A percentile compares a stretch with the other conserved stretches of the same genome.
Evolutionary conservation across 345 rosid species (phyloP).

Genomic region (Tarenaya hassleriana): DNA sequence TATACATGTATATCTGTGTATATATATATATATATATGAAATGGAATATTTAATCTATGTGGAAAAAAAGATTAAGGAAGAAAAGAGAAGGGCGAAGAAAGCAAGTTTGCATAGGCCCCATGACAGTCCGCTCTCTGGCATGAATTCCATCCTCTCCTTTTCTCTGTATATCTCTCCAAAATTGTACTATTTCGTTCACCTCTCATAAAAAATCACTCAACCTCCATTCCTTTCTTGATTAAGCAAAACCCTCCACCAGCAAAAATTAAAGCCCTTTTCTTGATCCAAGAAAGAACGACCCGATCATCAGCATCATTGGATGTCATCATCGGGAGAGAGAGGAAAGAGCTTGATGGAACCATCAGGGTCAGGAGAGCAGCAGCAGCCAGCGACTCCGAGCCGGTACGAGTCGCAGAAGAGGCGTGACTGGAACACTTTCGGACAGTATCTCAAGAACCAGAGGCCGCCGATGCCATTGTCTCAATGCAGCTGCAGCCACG

Average conservation of each 20-base stretch:
- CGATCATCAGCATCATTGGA: slow-evolving; percentile 17
- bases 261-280: slow-evolving; percentile 14
- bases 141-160: slow-evolving; percentile 26
- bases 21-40: too few species aligned
- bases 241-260: slow-evolving; percentile 19
- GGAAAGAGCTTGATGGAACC: slow-evolving; percentile 27
- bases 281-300: slow-evolving; percentile 13
- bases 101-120: slow-evolving; percentile 20
- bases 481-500: slow-evolving; percentile 56
- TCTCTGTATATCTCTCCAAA: too few species aligned
- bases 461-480: slow-evolving; percentile 59
- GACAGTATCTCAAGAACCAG: slow-evolving; percentile 62
- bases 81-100: slow-evolving; percentile 11
- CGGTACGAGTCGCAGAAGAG: slow-evolving; percentile 75
- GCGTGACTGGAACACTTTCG: slow-evolving; percentile 82
- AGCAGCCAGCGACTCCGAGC: slow-evolving; percentile 43
- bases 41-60: too few species aligned
- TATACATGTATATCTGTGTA: too few species aligned
- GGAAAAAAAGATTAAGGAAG: background rate
- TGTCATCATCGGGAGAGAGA: slow-evolving; percentile 32
- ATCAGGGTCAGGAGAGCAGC: slow-evolving; percentile 31
- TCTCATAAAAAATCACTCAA: slow-evolving; percentile 24
- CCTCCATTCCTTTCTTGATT: slow-evolving; percentile 15
- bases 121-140: slow-evolving; percentile 25
- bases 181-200: slow-evolving; percentile 29